These are phyloP conservation scores for Colletotrichum acutatum DNA, from an alignment of 2,329 filamentous ascomycete species.

Conservation along the genomic window DNA sequence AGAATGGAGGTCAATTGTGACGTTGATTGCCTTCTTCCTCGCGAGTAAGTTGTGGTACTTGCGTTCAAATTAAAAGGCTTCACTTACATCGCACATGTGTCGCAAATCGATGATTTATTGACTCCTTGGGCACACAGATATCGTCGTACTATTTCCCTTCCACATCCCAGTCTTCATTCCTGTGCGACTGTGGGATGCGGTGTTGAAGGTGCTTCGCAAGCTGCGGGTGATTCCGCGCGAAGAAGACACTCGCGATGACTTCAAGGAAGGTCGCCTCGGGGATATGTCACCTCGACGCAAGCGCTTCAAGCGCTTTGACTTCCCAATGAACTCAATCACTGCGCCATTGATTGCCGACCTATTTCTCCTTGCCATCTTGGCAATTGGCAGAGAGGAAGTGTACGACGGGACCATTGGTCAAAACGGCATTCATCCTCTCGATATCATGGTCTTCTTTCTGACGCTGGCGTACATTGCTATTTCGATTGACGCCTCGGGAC, in stretches of 20 bases:
- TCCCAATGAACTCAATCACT: constrained; percentile 78
- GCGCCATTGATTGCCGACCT: constrained; percentile 77
- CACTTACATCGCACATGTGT: background rate
- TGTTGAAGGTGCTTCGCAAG: constrained; percentile 54
- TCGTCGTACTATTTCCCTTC: constrained; percentile 77
- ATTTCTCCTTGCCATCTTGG: constrained; percentile 75
- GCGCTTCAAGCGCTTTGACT: constrained; percentile 60
- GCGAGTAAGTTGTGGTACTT: constrained; percentile 68
- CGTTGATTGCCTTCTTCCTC: constrained; percentile 74
- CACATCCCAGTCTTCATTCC: constrained; percentile 72
- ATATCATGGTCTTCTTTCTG: constrained; percentile 81
- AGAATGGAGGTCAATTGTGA: constrained; percentile 76
- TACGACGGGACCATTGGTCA: constrained; percentile 75
- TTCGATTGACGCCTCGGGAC: constrained; percentile 79
- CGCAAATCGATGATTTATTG: background rate
- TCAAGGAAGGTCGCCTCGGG: constrained; percentile 10
- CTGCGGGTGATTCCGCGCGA: constrained; percentile 57
- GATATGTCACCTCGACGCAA: constrained; percentile 42
- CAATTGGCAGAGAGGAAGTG: constrained; percentile 75
- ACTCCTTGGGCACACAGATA: constrained; percentile 56
- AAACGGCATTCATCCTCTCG: constrained; percentile 73
- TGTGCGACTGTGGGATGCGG: constrained; percentile 54
- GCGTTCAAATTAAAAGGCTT: background rate
- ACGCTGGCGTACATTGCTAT: constrained; percentile 81
- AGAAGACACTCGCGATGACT: background rate